Conservation (phyloP, 2,329 filamentous ascomycete species). For the Trichoderma koningii region DNA sequence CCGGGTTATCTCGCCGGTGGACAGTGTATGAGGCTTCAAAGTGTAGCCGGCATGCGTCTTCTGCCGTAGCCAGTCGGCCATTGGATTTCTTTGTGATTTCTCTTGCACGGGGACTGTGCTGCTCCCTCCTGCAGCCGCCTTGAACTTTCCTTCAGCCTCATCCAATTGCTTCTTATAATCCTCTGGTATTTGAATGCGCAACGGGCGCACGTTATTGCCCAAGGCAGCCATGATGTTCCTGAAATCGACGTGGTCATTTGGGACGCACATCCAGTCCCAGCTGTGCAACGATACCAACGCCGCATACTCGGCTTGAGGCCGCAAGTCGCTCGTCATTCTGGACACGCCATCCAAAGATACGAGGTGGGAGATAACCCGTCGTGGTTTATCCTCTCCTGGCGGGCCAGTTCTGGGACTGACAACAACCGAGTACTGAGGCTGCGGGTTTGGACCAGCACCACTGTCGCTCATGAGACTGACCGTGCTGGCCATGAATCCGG, state of each 20-base stretch:
- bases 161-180: no score
- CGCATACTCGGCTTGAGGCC: background rate
- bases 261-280: background rate
- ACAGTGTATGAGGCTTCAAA: background rate
- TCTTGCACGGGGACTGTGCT: no score
- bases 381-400: background rate
- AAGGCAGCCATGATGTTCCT: background rate
- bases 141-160: no score
- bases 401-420: background rate
- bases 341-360: background rate
- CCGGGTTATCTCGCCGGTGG: background rate
- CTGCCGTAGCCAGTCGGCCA: background rate
- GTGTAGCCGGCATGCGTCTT: background rate
- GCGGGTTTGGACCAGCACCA: background rate
- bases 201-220: background rate
- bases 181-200: background rate
- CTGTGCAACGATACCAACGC: background rate
- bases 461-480: background rate
- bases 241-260: background rate
- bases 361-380: background rate
- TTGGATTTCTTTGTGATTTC: no score
- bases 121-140: no score
- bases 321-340: background rate
- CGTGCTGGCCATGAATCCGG: background rate
- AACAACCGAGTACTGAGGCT: background rate